Base-by-base conservation (phyloP, 2,329 filamentous ascomycete species). In the Sporothrix globosa region DNA sequence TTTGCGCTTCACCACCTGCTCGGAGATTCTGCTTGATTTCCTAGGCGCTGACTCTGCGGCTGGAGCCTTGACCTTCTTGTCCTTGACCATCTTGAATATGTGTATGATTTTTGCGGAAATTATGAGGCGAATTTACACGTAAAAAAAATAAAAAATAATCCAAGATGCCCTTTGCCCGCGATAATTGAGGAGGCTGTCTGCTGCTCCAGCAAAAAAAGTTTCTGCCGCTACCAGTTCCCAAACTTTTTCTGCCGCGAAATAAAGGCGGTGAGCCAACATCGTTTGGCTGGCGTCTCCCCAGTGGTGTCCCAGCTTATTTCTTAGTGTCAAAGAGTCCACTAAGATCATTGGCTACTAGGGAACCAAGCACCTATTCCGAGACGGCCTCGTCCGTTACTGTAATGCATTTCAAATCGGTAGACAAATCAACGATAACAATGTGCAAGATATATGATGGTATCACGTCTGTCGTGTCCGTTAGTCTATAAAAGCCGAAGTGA, bases 171-270 rank as follows among this genome's bases (percentile, higher is more conserved):
- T 10, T 46, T 13, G 21, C 27, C 52, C 30, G 19, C 24, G 53
- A 66, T 53, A 67, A 70, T 63, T 19, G 44, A 67, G 63, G 63
- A 68, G 63, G 63, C 63, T 71, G 67, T 68, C 44, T 34, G 56
- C 34, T 60, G 13, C 4, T 24, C 17, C 58, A 60, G 34, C 56
- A 67, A n/a, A 52, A 66, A 71, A 69, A 72, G 53, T 67, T 70
- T 66, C 69, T 71, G 70, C 65, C 50, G 56, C 52, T 68, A 68
- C 66, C 58, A 14, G 13, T 63, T 27, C 50, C 44, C 27, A 21
- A 48, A 44, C 67, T 72, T 72, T 72, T 72, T 71, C 71, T 72
- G 71, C 71, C 71, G 63, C 19, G 44, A 68, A 69, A 68, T 68
- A 68, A 69, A 72, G 69, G 71, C 71, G 71, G 71, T 72, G 48